phyloP scores from a whole-genome alignment of 805 yeast species.

The Suhomyces vadensis region DNA sequence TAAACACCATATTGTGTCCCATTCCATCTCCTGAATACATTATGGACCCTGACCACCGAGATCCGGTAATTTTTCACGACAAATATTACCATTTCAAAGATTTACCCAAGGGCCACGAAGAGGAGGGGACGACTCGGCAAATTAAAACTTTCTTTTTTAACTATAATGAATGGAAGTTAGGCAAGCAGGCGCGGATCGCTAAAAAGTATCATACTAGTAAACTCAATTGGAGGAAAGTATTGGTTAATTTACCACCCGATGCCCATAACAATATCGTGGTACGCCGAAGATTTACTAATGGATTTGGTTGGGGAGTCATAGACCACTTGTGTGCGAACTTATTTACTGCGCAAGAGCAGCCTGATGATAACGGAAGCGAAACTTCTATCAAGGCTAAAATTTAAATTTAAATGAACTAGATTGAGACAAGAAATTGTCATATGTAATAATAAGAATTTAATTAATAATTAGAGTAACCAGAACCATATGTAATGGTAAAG shows the following conservation, averaged over 20 bases:
- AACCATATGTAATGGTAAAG: no score
- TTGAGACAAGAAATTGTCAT: no score
- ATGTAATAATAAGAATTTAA: no score
- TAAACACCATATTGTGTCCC: conserved; percentile 42
- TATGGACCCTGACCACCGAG: conserved; percentile 34
- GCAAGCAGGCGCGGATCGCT: conserved; percentile 44
- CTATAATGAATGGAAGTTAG: conserved; percentile 35
- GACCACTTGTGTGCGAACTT: conserved; percentile 39
- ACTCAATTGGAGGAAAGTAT: conserved; percentile 45
- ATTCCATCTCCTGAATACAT: conserved; percentile 36
- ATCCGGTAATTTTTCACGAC: conserved; percentile 44
- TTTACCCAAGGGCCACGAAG: conserved; percentile 24
- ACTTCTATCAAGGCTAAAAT: not conserved
- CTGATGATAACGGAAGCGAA: conserved; percentile 7
- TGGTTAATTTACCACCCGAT: conserved; percentile 46
- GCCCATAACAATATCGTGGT: conserved; percentile 49
- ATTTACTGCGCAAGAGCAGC: conserved; percentile 13
- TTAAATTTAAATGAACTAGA: not conserved
- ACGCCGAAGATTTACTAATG: conserved; percentile 44
- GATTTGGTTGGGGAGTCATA: conserved; percentile 49
- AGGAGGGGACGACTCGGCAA: conserved; percentile 14
- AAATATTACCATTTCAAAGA: conserved; percentile 36
- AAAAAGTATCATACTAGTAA: conserved; percentile 39
- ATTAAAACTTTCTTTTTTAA: conserved; percentile 21
- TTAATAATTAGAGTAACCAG: no score